Evolutionary conservation across 2,329 filamentous ascomycete species (phyloP), one percentile per base, ranked within the genome.

Genomic region (Cryphonectria radicalis): DNA sequence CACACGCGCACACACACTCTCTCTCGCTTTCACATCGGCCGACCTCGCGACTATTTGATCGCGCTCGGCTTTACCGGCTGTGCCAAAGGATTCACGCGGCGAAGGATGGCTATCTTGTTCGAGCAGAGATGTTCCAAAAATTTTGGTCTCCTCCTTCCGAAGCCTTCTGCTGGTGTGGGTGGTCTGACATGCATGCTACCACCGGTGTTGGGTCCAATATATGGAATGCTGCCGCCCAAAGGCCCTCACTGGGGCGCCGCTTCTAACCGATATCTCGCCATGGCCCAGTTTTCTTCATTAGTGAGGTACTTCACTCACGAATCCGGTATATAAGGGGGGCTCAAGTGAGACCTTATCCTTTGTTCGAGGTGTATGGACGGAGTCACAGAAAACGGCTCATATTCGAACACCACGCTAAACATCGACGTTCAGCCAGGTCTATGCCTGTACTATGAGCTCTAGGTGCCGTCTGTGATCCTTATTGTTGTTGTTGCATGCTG

Each of bases 101-200:
- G 35, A 25, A 14, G 37, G 14, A 32, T 13, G 13, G 8, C 42
- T 10, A 17, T 7, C 32, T 14, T 11, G 3, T n/a, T 19, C 35
- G 40, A 60, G 32, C 40, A 69, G 68, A 46, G 42, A 14, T 59
- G 62, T 70, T 70, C 50, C 22, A 46, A 28, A 25, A 10, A 11
- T 46, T 53, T 50, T 25, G 35, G 70, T 66, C n/a, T 22, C 19
- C 25, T 62, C 35, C 28, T 22, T 40, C 57, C 55, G 22, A 66
- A 28, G 62, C 40, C 50, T 68, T 46, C 68, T 42, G 68, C 64
- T 57, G 10, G 43, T 6, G 35, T 70, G 70, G 68, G 35, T 70
- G 70, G 68, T 40, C 60, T 68, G 68, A 72, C 42, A 28, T 55
- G 28, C 32, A 65, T 53, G 35, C n/a, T 28, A 63, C 10, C n/a